phyloP scores from a whole-genome alignment of 2,329 filamentous ascomycete species.

The Fusarium nisikadoi region DNA sequence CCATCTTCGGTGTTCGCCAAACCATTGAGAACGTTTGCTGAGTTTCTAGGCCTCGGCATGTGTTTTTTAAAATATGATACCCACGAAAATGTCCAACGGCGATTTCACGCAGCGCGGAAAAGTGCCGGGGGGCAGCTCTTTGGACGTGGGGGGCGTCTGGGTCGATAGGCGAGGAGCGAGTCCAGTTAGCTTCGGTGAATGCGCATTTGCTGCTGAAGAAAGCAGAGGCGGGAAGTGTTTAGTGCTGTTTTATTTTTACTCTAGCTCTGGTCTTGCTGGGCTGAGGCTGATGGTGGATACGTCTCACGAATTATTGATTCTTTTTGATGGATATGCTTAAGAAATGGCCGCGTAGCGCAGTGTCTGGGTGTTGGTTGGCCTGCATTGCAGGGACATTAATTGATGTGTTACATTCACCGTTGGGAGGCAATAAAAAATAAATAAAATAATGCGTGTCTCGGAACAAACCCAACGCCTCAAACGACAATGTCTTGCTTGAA shows the following conservation, averaged over 20 bases:
- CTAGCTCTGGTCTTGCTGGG: background rate
- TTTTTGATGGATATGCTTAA: slow-evolving; percentile 4
- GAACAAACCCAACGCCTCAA: background rate
- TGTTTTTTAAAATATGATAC: too few species aligned
- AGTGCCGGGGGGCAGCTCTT: background rate
- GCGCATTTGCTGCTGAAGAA: background rate
- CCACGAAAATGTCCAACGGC: background rate
- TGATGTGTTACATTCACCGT: background rate
- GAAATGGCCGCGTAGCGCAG: background rate
- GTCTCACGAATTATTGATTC: background rate
- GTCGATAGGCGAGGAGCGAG: slow-evolving; percentile 32
- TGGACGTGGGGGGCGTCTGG: background rate
- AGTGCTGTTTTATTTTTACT: background rate
- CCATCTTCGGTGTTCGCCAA: slow-evolving; percentile 23
- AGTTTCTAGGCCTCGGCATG: slow-evolving; percentile 12
- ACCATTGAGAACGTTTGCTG: slow-evolving; percentile 8
- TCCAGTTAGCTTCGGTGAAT: slow-evolving; percentile 22
- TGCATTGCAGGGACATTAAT: background rate
- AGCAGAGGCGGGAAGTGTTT: background rate
- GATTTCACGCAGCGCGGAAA: slow-evolving; percentile 16
- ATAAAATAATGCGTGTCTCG: background rate
- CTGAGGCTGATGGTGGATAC: slow-evolving; percentile 16
- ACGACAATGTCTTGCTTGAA: background rate
- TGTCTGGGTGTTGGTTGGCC: background rate
- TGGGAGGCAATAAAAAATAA: background rate